phyloP scores from a whole-genome alignment of 257 asterid species.

The Solanum lycopersicoides region DNA sequence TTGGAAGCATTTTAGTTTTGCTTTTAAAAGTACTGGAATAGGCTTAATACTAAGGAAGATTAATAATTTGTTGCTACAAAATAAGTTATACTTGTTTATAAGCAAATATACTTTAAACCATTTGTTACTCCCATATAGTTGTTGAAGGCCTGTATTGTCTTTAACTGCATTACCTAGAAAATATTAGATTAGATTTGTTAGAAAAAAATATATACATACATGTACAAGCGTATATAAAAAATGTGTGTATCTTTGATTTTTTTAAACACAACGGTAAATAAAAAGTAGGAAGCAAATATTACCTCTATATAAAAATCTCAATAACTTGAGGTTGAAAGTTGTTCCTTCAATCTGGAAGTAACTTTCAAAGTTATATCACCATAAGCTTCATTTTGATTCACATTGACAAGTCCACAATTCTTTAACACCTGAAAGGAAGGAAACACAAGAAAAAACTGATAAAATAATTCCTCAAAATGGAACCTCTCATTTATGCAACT shows the following conservation, averaged over 20 bases:
- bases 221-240: too few species aligned
- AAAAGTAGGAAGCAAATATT: neutral
- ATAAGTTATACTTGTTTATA: neutral
- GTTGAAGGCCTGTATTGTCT: neutral
- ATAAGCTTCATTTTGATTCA: neutral
- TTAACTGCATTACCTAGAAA: neutral
- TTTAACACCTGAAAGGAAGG: neutral
- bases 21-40: too few species aligned
- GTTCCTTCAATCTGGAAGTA: neutral
- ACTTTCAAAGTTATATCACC: neutral
- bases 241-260: neutral
- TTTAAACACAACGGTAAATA: neutral
- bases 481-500: too few species aligned
- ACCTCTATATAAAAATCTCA: neutral
- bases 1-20: neutral
- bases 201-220: neutral
- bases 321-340: neutral
- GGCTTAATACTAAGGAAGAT: neutral
- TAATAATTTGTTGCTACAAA: neutral
- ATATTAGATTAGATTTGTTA: too few species aligned
- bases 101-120: neutral
- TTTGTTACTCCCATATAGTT: neutral
- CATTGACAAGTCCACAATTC: neutral
- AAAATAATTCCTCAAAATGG: too few species aligned
- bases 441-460: too few species aligned